phyloP scores from a whole-genome alignment of 768 basidiomycete species.

The Lactarius deliciosus region DNA sequence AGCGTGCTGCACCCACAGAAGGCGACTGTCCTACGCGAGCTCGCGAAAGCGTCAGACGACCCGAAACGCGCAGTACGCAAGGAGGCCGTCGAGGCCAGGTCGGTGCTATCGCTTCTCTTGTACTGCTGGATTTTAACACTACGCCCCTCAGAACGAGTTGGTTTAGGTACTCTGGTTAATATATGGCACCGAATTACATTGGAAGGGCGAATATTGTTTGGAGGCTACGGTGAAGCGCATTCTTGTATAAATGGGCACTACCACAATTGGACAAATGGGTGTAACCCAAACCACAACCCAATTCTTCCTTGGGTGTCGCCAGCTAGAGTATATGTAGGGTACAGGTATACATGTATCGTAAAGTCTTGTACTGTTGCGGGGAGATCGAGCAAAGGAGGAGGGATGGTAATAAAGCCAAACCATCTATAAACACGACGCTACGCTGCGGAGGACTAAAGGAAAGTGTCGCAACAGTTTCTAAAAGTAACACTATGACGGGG shows the following conservation, averaged over 20 bases:
- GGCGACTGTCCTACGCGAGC: slow-evolving; percentile 63
- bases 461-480: background rate
- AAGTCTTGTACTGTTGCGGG: slow-evolving; percentile 18
- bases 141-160: slow-evolving; percentile 16
- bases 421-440: slow-evolving; percentile 16
- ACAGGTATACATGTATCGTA: slow-evolving; percentile 26
- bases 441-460: background rate
- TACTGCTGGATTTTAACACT: background rate
- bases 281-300: background rate
- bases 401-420: background rate
- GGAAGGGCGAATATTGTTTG: background rate
- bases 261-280: slow-evolving; percentile 5
- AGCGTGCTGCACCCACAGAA: slow-evolving; percentile 83
- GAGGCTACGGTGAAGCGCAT: background rate
- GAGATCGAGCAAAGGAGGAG: slow-evolving; percentile 22
- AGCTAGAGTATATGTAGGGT: slow-evolving; percentile 22
- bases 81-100: slow-evolving; percentile 85
- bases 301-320: background rate
- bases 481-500: slow-evolving; percentile 46
- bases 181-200: background rate
- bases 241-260: slow-evolving; percentile 2
- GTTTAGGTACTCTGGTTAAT: slow-evolving; percentile 28
- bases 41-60: slow-evolving; percentile 82
- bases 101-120: background rate
- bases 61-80: slow-evolving; percentile 81